These are phyloP conservation scores for Colletotrichum gigasporum DNA, from an alignment of 2,329 filamentous ascomycete genomes.

Conservation along the genomic window DNA sequence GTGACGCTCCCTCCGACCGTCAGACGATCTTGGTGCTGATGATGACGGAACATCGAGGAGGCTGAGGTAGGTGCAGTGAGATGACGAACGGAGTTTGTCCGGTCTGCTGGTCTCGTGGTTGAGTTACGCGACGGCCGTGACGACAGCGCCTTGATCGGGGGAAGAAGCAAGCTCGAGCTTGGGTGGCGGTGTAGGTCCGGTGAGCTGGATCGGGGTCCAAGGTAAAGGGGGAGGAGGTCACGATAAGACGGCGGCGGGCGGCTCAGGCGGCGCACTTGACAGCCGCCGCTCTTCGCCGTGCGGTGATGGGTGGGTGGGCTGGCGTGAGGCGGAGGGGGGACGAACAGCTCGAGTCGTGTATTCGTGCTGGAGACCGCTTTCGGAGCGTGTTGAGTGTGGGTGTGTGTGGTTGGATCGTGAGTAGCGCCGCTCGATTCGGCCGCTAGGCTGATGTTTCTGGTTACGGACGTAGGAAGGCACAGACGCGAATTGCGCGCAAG, in stretches of 20 bases:
- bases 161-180: background rate
- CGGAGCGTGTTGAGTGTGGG: background rate
- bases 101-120: no score
- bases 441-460: background rate
- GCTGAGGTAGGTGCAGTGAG: background rate
- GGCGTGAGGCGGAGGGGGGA: constrained; percentile 16
- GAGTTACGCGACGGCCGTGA: background rate
- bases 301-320: constrained; percentile 2
- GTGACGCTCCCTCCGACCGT: no score
- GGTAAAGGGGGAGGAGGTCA: background rate
- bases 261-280: background rate
- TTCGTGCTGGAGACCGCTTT: background rate
- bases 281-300: background rate
- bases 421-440: background rate
- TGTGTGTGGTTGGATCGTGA: background rate
- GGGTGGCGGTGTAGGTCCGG: constrained; percentile 10
- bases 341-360: background rate
- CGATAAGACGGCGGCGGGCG: background rate
- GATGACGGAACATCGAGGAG: no score
- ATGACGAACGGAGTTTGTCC: background rate
- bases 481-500: background rate
- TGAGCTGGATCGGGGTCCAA: background rate
- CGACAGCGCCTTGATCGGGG: background rate
- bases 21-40: background rate
- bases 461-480: background rate